phyloP scores from a whole-genome alignment of 2,329 filamentous ascomycete species.

The Phialophora macrospora region DNA sequence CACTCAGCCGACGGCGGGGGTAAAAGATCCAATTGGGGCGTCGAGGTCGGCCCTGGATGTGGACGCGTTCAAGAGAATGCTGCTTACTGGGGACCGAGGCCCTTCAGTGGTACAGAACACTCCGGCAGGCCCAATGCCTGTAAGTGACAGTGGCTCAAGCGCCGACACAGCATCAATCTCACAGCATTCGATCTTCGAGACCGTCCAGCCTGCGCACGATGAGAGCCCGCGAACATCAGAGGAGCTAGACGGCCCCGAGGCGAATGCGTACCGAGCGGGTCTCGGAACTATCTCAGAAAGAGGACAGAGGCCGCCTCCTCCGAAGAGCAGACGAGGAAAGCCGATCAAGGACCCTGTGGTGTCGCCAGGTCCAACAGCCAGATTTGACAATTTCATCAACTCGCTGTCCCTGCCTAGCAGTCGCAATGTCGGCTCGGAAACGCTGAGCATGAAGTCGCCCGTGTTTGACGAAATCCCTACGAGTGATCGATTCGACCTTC shows the following conservation, averaged over 20 bases:
- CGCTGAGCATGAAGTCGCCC: constrained; percentile 34
- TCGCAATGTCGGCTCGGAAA: constrained; percentile 19
- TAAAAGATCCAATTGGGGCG: constrained; percentile 31
- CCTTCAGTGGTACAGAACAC: constrained; percentile 33
- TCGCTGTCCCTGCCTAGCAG: constrained; percentile 25
- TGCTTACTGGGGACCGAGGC: constrained; percentile 72
- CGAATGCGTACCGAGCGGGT: constrained; percentile 54
- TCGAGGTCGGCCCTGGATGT: constrained; percentile 67
- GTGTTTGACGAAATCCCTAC: constrained; percentile 37
- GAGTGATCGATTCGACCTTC: constrained; percentile 12
- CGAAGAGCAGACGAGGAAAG: constrained; percentile 78
- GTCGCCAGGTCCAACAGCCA: constrained; percentile 24
- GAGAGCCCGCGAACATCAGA: constrained; percentile 65
- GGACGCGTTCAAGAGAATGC: constrained; percentile 74
- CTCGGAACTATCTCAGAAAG: constrained; percentile 46
- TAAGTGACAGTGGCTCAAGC: constrained; percentile 54
- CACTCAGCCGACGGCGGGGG: constrained; percentile 3
- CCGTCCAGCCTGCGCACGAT: constrained; percentile 48
- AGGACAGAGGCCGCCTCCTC: constrained; percentile 73
- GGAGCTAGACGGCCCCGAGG: constrained; percentile 60
- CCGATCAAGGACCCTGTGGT: constrained; percentile 59
- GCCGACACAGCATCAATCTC: constrained; percentile 65
- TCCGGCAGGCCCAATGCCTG: constrained; percentile 39
- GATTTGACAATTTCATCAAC: constrained; percentile 35
- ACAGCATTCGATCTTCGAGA: constrained; percentile 63